These are phyloP conservation scores for Myriosclerotinia scirpicola DNA, from an alignment of 2,329 filamentous ascomycete genomes.

Conservation along the genomic window DNA sequence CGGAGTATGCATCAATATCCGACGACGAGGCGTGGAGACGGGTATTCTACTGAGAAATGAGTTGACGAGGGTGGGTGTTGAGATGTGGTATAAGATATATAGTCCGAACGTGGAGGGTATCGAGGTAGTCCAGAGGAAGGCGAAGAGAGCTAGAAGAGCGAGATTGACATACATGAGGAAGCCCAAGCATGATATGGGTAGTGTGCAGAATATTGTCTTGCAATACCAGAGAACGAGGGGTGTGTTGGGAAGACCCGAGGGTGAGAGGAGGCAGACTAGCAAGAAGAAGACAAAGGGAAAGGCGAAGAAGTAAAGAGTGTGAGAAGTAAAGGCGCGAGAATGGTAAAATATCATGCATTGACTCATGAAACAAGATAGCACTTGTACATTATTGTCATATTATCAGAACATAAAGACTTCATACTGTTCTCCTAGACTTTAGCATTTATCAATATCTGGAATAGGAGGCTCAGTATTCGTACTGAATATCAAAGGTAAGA, in stretches of 20 bases:
- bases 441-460: background rate
- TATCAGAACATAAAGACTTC: conserved; percentile 3
- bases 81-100: conserved; percentile 98
- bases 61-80: conserved; percentile 81
- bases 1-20: conserved; percentile 84
- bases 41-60: conserved; percentile 84
- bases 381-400: conserved; percentile 24
- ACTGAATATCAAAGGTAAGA: background rate
- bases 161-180: conserved; percentile 89
- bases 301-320: conserved; percentile 14
- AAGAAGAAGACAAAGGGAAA: conserved; percentile 38
- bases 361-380: conserved; percentile 10
- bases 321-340: too few relatives aligned
- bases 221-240: conserved; percentile 59
- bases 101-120: conserved; percentile 85
- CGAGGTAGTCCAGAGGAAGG: conserved; percentile 84
- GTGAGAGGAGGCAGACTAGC: conserved; percentile 29
- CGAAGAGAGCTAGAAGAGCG: conserved; percentile 82
- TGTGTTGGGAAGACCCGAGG: conserved; percentile 41
- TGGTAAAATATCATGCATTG: background rate
- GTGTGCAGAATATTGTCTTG: conserved; percentile 75
- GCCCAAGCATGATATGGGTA: conserved; percentile 83
- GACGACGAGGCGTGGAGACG: conserved; percentile 83
- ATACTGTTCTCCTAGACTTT: background rate
- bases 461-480: background rate